These are phyloP conservation scores for Fraxinus platypoda DNA, from an alignment of 305 asterid species.

Conservation along the genomic window DNA sequence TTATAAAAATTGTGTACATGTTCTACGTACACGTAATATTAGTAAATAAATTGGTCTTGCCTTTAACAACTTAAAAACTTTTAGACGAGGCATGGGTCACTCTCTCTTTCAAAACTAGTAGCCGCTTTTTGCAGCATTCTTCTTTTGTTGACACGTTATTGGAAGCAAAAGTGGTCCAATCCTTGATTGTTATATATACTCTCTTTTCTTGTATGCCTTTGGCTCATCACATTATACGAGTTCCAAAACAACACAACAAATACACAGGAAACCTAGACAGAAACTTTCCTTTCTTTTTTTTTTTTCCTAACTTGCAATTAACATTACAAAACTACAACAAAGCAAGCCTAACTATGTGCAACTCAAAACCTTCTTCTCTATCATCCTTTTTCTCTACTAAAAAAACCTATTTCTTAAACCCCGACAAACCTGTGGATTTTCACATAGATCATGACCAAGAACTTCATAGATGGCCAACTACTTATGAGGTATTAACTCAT, in stretches of 20 bases:
- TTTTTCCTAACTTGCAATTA: not conserved
- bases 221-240: constrained; percentile 38
- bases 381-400: constrained; percentile 46
- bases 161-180: constrained; percentile 19
- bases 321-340: constrained; percentile 11
- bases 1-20: too few species aligned
- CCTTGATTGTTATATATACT: constrained; percentile 46
- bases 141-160: constrained; percentile 41
- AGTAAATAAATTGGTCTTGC: not conserved
- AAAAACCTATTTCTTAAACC: constrained; percentile 50
- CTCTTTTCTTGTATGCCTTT: constrained; percentile 31
- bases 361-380: constrained; percentile 68
- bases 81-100: not conserved
- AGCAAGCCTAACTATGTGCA: constrained; percentile 53
- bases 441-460: constrained; percentile 38
- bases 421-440: constrained; percentile 46
- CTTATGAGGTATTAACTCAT: constrained; percentile 52
- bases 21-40: too few species aligned
- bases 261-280: constrained; percentile 31
- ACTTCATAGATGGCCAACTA: constrained; percentile 76
- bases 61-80: not conserved
- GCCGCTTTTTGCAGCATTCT: constrained; percentile 23
- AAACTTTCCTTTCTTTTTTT: not conserved
- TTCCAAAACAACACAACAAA: constrained; percentile 31
- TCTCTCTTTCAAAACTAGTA: constrained; percentile 1